A percentile compares a stretch with the other conserved stretches of the same genome.
Evolutionary conservation across 352 stramenopile species (phyloP).

Genomic region (Globisporangium abappressorium): DNA sequence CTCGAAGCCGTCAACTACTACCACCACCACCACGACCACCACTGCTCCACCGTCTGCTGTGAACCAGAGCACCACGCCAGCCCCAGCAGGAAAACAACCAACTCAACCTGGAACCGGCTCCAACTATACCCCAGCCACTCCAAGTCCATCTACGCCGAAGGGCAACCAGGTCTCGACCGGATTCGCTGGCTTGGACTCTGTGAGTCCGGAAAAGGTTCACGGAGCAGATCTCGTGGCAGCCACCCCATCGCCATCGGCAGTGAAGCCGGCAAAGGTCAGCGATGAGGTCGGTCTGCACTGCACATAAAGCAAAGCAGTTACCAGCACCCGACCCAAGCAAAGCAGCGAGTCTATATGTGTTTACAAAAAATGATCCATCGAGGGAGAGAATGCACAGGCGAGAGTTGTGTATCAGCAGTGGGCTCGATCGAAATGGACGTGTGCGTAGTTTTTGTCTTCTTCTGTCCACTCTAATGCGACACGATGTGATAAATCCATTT

Average conservation of each 20-base stretch:
- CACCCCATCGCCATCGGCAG: conserved; percentile 13
- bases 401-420: conserved; percentile 2
- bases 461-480: background rate
- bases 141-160: conserved; percentile 16
- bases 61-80: conserved; percentile 9
- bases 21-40: background rate
- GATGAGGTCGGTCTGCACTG: conserved; percentile 8
- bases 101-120: background rate
- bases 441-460: conserved; percentile 5
- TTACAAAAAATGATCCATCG: background rate
- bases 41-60: conserved; percentile 3
- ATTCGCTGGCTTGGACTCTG: conserved; percentile 12
- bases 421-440: conserved; percentile 11
- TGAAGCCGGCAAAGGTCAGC: conserved; percentile 9
- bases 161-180: conserved; percentile 8
- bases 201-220: conserved; percentile 19
- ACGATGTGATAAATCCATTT: background rate
- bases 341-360: conserved; percentile 2
- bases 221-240: conserved; percentile 12
- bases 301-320: conserved; percentile 5
- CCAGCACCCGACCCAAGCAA: background rate
- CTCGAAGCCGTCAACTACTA: background rate
- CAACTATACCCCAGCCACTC: background rate
- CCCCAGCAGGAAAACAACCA: conserved; percentile 1
- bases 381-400: background rate